Evolutionary conservation across 208 protist genomes (phyloP).

Genomic region (Trypanosoma lewisi): DNA sequence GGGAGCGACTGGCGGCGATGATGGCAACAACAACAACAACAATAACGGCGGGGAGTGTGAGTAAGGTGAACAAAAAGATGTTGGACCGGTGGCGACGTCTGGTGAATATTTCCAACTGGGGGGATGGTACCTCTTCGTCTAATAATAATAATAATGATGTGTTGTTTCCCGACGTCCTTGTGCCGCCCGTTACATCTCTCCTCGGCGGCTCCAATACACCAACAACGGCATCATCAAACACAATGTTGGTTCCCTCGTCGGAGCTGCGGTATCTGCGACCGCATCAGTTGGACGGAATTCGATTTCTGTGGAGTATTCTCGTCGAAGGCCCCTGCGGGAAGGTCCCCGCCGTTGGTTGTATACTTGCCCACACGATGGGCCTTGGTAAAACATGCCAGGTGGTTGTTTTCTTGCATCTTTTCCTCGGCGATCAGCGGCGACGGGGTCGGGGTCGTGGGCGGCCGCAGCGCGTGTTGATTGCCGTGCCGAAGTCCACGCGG

Average conservation of each 20-base stretch:
- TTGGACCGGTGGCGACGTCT: conserved; percentile 21
- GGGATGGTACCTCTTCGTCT: conserved; percentile 13
- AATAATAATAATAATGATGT: conserved; percentile 32
- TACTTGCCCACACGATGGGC: conserved; percentile 88
- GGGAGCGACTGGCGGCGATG: conserved; percentile 2
- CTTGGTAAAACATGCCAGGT: conserved; percentile 88
- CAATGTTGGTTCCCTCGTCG: not conserved
- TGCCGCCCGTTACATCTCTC: conserved; percentile 12
- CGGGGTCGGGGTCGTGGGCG: not conserved
- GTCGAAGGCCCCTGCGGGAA: conserved; percentile 64
- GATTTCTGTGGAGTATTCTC: conserved; percentile 80
- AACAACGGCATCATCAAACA: not conserved
- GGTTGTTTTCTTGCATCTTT: conserved; percentile 79
- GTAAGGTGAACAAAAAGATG: not conserved
- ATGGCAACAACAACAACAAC: not conserved
- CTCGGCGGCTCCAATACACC: not conserved
- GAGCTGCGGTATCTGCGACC: conserved; percentile 34
- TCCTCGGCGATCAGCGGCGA: conserved; percentile 26
- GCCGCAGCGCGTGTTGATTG: conserved; percentile 50
- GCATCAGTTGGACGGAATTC: conserved; percentile 83
- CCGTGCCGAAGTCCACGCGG: conserved; percentile 73
- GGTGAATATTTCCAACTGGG: conserved; percentile 32
- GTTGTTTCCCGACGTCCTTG: conserved; percentile 56
- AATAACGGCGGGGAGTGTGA: too few relatives aligned
- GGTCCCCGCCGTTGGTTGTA: conserved; percentile 78